Evolutionary conservation across 2,329 filamentous ascomycete genomes (phyloP).

Genomic region (Aspergillus chevalieri): DNA sequence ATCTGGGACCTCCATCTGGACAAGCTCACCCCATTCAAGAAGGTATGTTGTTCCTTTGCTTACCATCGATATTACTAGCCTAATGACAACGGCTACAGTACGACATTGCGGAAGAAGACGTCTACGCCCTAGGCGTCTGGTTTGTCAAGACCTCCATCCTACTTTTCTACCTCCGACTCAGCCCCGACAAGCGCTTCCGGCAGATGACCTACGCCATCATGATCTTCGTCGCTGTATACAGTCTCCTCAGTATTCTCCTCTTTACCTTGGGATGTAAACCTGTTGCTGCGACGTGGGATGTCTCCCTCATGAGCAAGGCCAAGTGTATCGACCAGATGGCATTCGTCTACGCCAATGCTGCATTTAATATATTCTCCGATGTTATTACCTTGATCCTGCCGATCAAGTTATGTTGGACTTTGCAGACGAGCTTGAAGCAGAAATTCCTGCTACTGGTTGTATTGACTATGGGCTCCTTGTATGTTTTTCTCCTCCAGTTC

Average conservation of each 20-base stretch:
- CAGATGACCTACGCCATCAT: slow-evolving; percentile 14
- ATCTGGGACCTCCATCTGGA: slow-evolving; percentile 9
- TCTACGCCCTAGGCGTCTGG: slow-evolving; percentile 11
- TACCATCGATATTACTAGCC: background rate
- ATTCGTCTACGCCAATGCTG: slow-evolving; percentile 11
- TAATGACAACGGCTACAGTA: background rate
- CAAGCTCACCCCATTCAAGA: slow-evolving; percentile 8
- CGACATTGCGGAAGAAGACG: slow-evolving; percentile 9
- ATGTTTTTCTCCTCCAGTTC: background rate
- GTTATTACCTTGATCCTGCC: slow-evolving; percentile 7
- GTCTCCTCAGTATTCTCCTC: slow-evolving; percentile 9
- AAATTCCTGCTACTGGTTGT: slow-evolving; percentile 5
- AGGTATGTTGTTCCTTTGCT: background rate
- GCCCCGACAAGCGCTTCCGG: slow-evolving; percentile 11
- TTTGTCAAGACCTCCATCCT: slow-evolving; percentile 15
- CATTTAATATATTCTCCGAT: slow-evolving; percentile 9
- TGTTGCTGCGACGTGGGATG: slow-evolving; percentile 10
- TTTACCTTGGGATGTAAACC: slow-evolving; percentile 11
- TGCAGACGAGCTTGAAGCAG: slow-evolving; percentile 7
- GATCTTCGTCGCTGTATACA: slow-evolving; percentile 11
- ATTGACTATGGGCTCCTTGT: slow-evolving; percentile 11
- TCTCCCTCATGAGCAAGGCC: slow-evolving; percentile 5
- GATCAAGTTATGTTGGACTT: slow-evolving; percentile 7
- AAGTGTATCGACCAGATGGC: slow-evolving; percentile 8
- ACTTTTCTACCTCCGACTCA: slow-evolving; percentile 13